Percentiles rank a stretch among this genome's conserved stretches.
These are phyloP conservation scores for Domatiomyces globalis DNA, from an alignment of 2,329 filamentous ascomycete species.

Conservation along the genomic window DNA sequence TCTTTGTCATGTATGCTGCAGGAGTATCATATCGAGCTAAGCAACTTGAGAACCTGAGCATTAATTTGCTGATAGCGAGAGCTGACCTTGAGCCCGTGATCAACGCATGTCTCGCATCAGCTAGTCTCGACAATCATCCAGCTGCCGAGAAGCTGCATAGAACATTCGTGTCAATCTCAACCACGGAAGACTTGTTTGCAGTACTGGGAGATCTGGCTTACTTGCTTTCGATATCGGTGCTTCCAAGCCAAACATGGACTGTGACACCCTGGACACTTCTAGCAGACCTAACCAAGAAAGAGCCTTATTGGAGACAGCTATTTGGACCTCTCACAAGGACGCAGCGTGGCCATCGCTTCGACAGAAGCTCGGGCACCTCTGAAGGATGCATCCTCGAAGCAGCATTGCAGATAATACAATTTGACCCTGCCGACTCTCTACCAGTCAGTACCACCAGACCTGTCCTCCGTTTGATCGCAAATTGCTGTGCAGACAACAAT, in stretches of 20 bases:
- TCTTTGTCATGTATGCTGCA: neutral
- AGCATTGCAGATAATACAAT: constrained; percentile 7
- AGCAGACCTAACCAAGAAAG: constrained; percentile 9
- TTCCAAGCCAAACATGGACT: neutral
- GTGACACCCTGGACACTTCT: constrained; percentile 2
- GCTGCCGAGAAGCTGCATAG: neutral
- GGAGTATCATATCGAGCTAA: neutral
- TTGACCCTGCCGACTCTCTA: neutral
- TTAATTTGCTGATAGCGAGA: neutral
- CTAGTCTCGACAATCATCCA: neutral
- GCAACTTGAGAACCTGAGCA: neutral
- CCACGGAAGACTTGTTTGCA: neutral
- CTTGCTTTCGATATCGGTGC: neutral
- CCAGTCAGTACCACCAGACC: neutral
- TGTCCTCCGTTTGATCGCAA: constrained; percentile 14
- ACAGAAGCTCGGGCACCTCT: no score
- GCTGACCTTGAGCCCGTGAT: neutral
- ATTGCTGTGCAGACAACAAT: constrained; percentile 18
- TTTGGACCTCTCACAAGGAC: constrained; percentile 7
- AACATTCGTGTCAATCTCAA: neutral
- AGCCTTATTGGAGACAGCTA: constrained; percentile 10
- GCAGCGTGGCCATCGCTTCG: no score
- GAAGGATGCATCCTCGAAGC: constrained; percentile 11
- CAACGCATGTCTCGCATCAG: neutral
- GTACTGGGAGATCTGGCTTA: neutral